Base-by-base conservation (phyloP, 176 grass and related monocot genomes). In the Cymbopogon citratus region DNA sequence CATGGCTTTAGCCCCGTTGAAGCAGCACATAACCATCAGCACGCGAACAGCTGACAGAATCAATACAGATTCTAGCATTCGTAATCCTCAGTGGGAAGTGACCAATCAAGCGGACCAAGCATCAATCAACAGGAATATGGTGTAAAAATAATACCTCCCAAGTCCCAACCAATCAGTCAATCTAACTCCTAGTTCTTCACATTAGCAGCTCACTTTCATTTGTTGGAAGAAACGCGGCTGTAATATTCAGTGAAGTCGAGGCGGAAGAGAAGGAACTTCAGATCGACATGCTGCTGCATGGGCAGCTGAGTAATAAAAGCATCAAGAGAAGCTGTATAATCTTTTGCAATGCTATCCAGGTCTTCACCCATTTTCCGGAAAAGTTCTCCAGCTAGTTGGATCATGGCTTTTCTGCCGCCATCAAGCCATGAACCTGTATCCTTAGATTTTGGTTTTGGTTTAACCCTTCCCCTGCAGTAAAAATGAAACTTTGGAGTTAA, bases 191-290 rank as follows among this genome's bases (percentile, higher is more conserved):
- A 75, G 12, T 83, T 76, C 74, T 88, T 64, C 69, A 65, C 71
- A 66, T 48, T 49, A 76, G 21, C 24, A 65, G 38, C 28, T 67
- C 10, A 11, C 73, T 66, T 89, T 92, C 88, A 94, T 85, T 91
- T 92, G 77, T 28, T 82, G 45, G 74, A 69, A 5, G 84, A 85
- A 82, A 82, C 84, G 64, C 77, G 83, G 34, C 90, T 98, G 72
- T 98, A 98, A 48, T 94, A 98, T 74, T 98, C 92, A 10, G 95
- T 98, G 74, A 94, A 98, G 67, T 98, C 90, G 45, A 98, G 79
- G 56, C 95, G 92, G 85, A 98, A 98, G 36, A 98, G 89, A 15
- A 95, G 90, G 74, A 95, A 98, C 67, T 98, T 98, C 73, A 98
- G 78, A 75, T 95, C 95, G 35, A 98, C 90, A 77, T 98, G 95